Evolutionary conservation across 768 basidiomycete genomes (phyloP), one percentile per base, ranked within the genome.

Genomic region (Naganishia friedmannii): DNA sequence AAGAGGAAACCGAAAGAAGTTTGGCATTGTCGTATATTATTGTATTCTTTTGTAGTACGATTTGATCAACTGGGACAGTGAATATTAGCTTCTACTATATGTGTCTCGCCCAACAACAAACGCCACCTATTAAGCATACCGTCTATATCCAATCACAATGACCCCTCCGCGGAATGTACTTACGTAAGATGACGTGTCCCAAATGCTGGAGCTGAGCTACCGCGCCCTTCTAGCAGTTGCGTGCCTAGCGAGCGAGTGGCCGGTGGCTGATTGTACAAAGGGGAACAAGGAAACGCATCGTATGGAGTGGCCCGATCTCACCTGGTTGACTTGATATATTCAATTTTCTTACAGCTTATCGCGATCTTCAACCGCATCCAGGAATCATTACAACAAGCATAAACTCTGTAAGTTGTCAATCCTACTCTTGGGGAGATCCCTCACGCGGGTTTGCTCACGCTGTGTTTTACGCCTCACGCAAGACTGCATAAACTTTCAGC

Each of bases 181-280:
- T 51, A 51, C n/a, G 21, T 51, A 51, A 51, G 48, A 51, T 51
- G 48, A 51, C 48, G 48, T 51, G 48, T 51, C 48, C 48, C 7
- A 7, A n/a, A 7, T 12, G 48, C 7, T 51, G 19, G 48, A 21
- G 48, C 48, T 4, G 15, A 3, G 7, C 6, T 51, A 2, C 6
- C n/a, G 48, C 60, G n/a, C 23, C 60, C 39, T 63, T 63, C 60
- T 63, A 63, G 60, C 60, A 63, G 57, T 28, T 58, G 57, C 57
- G 3, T 58, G 34, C 21, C 39, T 13, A 34, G 39, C 13, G 39
- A 45, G 26, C n/a, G 42, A 13, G 60, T 19, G 34, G 34, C 42
- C 42, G 42, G 23, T 45, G 60, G 37, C 60, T 63, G 21, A 42
- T 63, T 42, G 60, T 55, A 55, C 48, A 51, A 51, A 51, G 48